Base-by-base conservation (phyloP, 805 yeast genomes). In the Wickerhamiella alocasiicola region DNA sequence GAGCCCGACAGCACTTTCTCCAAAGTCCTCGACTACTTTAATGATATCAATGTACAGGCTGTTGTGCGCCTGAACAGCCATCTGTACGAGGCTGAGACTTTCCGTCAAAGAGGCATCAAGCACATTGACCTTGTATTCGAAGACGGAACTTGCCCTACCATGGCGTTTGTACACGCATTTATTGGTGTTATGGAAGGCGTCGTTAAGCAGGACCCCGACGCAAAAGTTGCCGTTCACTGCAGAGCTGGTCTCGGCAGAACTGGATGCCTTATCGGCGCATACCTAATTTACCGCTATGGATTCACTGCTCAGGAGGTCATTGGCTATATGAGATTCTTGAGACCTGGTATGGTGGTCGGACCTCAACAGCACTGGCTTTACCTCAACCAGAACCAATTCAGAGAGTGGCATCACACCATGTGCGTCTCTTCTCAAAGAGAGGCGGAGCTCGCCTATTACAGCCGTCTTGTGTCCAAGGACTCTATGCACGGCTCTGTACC, bases 301-400 rank as follows among this genome's bases (percentile, higher is more conserved):
- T 91, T 91, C 57, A 91, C 97, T 4, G 98, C 98, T 2, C 81
- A 74, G 57, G 98, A 91, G 61, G 91, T 95, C 60, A 91, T 91
- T 52, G 95, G 88, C 1, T 91, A 85, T 56, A 81, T 91, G 88
- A 72, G 98, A 59, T 81, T 91, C 73, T 70, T 91, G 47, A 74
- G 98, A 50, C 98, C 98, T 0, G 98, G 98, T 31, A 91, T 91
- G 98, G 96, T 91, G n/a, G 98, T 91, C 23, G 98, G 98, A 0
- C 98, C 98, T 2, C 98, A 91, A 61, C 98, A 91, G 59, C 98
- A 91, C 64, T 91, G 98, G 98, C 68, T 91, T 44, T 91, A 91
- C 56, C 70, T 91, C 48, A 95, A 91, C 58, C 98, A 91, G 61
- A 78, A 84, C 59, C 95, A 87, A 51, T 91, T 91, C 60, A 71